Evolutionary conservation across 108 stramenopile species (phyloP), one percentile per base, ranked within the genome.

Genomic region (Cyclotella kingstonii): DNA sequence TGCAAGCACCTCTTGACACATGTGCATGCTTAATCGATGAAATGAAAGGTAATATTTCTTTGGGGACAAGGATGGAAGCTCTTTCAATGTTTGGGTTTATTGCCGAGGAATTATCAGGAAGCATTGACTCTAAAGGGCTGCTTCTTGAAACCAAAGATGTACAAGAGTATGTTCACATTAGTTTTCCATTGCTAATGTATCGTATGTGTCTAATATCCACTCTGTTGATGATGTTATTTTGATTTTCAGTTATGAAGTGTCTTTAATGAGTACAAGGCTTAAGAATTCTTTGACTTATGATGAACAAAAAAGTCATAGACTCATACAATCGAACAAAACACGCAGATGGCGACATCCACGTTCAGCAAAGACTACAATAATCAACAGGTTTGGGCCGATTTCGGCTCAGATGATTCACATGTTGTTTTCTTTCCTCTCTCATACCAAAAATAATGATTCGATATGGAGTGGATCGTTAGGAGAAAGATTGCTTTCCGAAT

Each of bases 391-490:
- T 54, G 67, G 74, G 3, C 69, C 70, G 0, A 44, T 86, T 15
- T 81, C 86, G 22, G 76, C 83, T 2, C 61, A 76, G 39, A 84
- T 81, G 79, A 87, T 86, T 31, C 85, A 86, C 45, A 72, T 78
- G 2, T 27, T 91, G 43, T 62, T 88, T 39, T 59, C 70, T 6
- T 64, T 70, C 22, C 77, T 87, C 15, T 17, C 80, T 10, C 56
- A 76, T 42, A 67, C 80, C 19, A 78, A 73, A 70, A 77, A 78
- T 12, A 60, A 91, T 43, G 72, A 76, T 11, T 23, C 67, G 2
- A 57, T 91, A 45, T 91, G 90, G 90, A 72, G 69, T 35, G 86
- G 84, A 21, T 53, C 76, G 4, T 66, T 66, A 11, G 90, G 86
- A 50, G 81, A 83, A 8, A 72, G 55, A 18, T 51, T 91, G n/a